Evolutionary conservation across 2,329 filamentous ascomycete species (phyloP), one percentile per base, ranked within the genome.

Genomic region (Botryotinia calthae): DNA sequence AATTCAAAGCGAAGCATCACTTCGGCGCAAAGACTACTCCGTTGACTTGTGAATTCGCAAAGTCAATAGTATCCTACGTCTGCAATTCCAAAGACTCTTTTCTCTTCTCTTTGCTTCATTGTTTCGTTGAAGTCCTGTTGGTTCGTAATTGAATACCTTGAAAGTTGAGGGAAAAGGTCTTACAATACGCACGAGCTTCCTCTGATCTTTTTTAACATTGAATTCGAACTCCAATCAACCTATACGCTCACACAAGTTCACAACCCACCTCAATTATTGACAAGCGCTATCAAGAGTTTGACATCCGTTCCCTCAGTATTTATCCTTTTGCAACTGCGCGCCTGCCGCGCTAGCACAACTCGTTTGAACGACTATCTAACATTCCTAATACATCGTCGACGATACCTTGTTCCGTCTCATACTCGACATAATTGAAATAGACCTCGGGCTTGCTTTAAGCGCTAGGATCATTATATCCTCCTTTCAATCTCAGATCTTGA

Each of bases 151-250:
- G 51, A n/a, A 28, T 68, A 56, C 65, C 42, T 51, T 56, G 51
- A 28, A 62, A 12, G 12, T 66, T n/a, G 46, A 51, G 64, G 64
- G 10, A 67, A 67, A 64, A 54, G 65, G 34, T 40, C 65, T 51
- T n/a, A 54, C 37, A 63, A 58, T 58, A 72, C 70, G 70, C 70
- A 67, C 70, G 70, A 72, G 70, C 70, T 72, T 67, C 48, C 56
- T 71, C 70, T 28, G 61, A 66, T 71, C 61, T 71, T 63, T 70
- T 58, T 58, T 22, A 70, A 54, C 42, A 31, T 65, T 64, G 62
- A 25, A 56, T 67, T 67, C 63, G 28, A 34, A 46, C 54, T 40
- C 51, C 61, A 56, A 68, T 56, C 62, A 63, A 72, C 63, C 56
- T 46, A 40, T 66, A 59, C 59, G 42, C 25, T 31, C 44, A 68